phyloP scores from a whole-genome alignment of 345 rosid species.

The Populus davidiana region DNA sequence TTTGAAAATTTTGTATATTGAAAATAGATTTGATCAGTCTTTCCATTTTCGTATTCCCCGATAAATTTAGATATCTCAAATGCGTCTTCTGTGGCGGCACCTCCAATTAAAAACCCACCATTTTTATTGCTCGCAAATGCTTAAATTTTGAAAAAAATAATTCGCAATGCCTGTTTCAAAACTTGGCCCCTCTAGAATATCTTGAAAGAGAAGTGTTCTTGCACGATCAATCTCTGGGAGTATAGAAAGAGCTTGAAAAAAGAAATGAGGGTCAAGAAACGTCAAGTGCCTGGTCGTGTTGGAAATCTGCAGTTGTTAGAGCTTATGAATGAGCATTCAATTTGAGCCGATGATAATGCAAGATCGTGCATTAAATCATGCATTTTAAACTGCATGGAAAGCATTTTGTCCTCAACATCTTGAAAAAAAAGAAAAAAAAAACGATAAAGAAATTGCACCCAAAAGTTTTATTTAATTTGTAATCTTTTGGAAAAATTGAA shows the following conservation, averaged over 20 bases:
- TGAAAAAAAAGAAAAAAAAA: neutral
- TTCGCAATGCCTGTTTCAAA: neutral
- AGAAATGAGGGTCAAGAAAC: neutral
- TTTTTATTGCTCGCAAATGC: conserved; percentile 11
- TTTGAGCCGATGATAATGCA: conserved; percentile 4
- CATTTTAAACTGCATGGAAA: neutral
- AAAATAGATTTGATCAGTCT: conserved; percentile 24
- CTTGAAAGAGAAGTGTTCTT: conserved; percentile 17
- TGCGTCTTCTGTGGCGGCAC: conserved; percentile 20
- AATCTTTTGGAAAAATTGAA: neutral
- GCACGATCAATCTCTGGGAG: neutral
- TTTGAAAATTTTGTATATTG: conserved; percentile 25
- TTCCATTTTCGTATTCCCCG: neutral
- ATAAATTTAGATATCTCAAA: conserved; percentile 25
- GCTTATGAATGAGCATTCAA: neutral
- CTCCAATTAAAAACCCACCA: conserved; percentile 13
- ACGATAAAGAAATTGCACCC: neutral
- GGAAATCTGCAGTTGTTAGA: neutral
- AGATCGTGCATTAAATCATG: conserved; percentile 18
- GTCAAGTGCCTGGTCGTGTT: conserved; percentile 16
- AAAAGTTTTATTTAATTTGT: no score
- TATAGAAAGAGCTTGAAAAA: neutral
- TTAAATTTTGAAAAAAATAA: conserved; percentile 9
- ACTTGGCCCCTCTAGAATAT: neutral
- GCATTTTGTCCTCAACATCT: neutral